Conservation (phyloP, 768 basidiomycete species). For the Calocybe gangraenosa region DNA sequence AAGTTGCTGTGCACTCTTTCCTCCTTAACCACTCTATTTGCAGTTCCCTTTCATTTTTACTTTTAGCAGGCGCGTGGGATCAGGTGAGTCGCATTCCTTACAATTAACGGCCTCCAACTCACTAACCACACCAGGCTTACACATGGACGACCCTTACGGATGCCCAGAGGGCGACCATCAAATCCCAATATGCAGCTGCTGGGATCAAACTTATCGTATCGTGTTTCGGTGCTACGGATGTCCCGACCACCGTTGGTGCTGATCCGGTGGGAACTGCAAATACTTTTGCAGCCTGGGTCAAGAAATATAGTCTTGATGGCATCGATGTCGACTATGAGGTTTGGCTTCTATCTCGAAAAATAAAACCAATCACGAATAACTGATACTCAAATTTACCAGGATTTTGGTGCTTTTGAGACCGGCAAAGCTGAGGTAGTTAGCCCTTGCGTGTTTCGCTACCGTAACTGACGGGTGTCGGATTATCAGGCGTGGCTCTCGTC, state of each 20-base stretch:
- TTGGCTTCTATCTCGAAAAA: background rate
- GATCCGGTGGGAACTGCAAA: constrained; percentile 61
- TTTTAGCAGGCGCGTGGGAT: constrained; percentile 53
- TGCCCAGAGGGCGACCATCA: constrained; percentile 45
- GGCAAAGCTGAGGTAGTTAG: constrained; percentile 46
- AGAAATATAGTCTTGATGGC: constrained; percentile 57
- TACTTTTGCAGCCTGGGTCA: constrained; percentile 63
- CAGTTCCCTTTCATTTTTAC: constrained; percentile 50
- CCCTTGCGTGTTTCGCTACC: background rate
- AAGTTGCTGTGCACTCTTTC: background rate
- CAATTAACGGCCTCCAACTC: background rate
- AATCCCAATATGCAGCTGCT: constrained; percentile 48
- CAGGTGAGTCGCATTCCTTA: constrained; percentile 29
- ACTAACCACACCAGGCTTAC: constrained; percentile 28
- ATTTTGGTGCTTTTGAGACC: constrained; percentile 56
- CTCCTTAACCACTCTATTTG: constrained; percentile 3
- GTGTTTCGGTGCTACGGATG: constrained; percentile 54
- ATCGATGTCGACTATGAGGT: constrained; percentile 75
- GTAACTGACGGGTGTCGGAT: background rate
- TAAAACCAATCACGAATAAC: too few species aligned
- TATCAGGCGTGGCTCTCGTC: constrained; percentile 44
- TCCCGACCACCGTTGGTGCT: constrained; percentile 53
- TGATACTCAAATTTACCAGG: constrained; percentile 27
- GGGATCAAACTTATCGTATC: constrained; percentile 64
- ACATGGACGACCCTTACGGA: constrained; percentile 49